Evolutionary conservation across 1,284 basidiomycete species (phyloP), one percentile per base, ranked within the genome.

Genomic region (Golubevia sp.): DNA sequence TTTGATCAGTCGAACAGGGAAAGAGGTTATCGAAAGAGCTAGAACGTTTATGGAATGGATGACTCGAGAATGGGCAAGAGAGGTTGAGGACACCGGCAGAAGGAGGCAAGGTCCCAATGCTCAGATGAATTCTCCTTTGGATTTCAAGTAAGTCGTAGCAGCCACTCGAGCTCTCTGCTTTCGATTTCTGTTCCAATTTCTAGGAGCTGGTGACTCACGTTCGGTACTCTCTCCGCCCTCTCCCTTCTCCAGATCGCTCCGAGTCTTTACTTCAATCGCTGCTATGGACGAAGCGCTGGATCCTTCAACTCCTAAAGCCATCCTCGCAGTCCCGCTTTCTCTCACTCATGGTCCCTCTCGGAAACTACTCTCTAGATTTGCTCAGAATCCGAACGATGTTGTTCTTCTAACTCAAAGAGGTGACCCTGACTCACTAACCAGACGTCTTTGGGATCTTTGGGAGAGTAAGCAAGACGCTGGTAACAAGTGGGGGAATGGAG

Each of bases 31-130:
- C 48, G 92, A 92, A 1, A 94, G 96, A 75, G 93, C 97, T 18
- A 87, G 94, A 61, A 96, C 93, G 86, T 92, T 99, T 90, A 96
- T 98, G 89, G 97, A 98, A 84, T 99, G 96, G 95, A 90, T 98
- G 75, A 94, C 95, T 15, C 93, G 94, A 6, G 93, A 92, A 0
- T 91, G 97, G 67, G 93, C 76, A 2, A 74, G 67, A 27, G 73
- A 72, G 60, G 61, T 67, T 15, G 68, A 68, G 15, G 64, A 63
- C n/a, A 6, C 54, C 48, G 20, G 57, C 48, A 49, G 27, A 23
- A 55, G 27, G 34, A 21, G 23, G 13, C 26, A 38, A 44, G 50
- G 38, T 18, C n/a, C n/a, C n/a, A n/a, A n/a, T n/a, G n/a, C n/a
- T n/a, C 55, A 48, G 23, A 44, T 53, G 20, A 44, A 34, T 25